phyloP scores from a whole-genome alignment of 441 rosid species.

The Daphne laureola region DNA sequence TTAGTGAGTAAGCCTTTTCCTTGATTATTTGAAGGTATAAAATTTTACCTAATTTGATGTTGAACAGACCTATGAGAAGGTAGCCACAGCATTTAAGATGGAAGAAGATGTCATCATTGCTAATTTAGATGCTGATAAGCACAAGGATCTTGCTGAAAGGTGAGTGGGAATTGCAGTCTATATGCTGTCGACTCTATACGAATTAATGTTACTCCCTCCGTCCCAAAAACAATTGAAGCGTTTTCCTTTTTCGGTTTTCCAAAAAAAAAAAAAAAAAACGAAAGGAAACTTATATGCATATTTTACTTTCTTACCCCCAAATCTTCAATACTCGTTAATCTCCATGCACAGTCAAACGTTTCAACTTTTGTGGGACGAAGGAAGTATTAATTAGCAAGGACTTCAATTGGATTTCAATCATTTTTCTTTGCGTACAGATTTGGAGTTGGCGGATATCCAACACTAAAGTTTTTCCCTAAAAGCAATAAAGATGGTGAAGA shows the following conservation, averaged over 20 bases:
- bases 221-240: too few species aligned
- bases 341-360: too few species aligned
- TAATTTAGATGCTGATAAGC: slow-evolving; percentile 80
- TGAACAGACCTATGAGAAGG: slow-evolving; percentile 75
- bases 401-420: slow-evolving; percentile 1
- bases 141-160: slow-evolving; percentile 75
- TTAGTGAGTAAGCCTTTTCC: not conserved
- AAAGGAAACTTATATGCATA: too few species aligned
- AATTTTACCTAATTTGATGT: slow-evolving; percentile 5
- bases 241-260: too few species aligned
- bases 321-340: too few species aligned
- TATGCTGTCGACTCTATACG: not conserved
- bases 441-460: slow-evolving; percentile 91
- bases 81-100: slow-evolving; percentile 63
- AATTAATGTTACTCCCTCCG: not conserved
- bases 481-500: slow-evolving; percentile 91
- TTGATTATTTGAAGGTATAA: slow-evolving; percentile 6
- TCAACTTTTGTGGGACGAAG: too few species aligned
- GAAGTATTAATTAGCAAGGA: not conserved
- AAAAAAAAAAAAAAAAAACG: too few species aligned
- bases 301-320: too few species aligned
- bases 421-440: slow-evolving; percentile 35
- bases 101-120: slow-evolving; percentile 85
- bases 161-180: slow-evolving; percentile 24
- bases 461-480: slow-evolving; percentile 81